Base-by-base conservation (phyloP, 106 monocot genomes). In the Ottelia alismoides region DNA sequence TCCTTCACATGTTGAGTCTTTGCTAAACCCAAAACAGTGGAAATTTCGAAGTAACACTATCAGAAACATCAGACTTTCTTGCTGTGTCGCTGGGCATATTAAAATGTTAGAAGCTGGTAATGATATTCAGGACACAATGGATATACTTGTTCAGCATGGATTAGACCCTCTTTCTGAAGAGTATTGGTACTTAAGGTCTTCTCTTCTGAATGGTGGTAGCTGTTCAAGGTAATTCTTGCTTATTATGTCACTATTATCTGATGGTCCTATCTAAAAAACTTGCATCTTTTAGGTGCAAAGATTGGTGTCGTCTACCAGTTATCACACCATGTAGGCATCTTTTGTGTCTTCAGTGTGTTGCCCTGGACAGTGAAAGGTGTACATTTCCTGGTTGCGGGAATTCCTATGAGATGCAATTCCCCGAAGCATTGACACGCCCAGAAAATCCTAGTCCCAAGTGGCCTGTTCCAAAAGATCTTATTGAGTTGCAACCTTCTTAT, bases 381-480 rank as follows among this genome's bases (percentile, higher is more conserved):
- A 90, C 85, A 32, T 66, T 70, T 64, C 85, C 89, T 68, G 90
- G 90, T 22, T 98, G 98, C 73, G 75, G 75, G 51, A 72, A 75
- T 25, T 58, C 11, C 45, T 98, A 98, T 71, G 85, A 90, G 53
- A 98, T 98, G 98, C 90, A 98, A 62, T 68, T 68, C 77, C 98
- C 98, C 58, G 98, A 98, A 76, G 65, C 35, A 69, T 70, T 82
- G 69, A 64, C 76, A 55, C 82, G 98, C n/a, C 85, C 85, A 67
- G 98, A 98, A 76, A 98, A 98, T 74, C 98, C 98, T 63, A 90
- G 85, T 67, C 98, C 98, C 1, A 98, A 98, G 55, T 98, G 98
- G 98, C 77, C 89, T 53, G 98, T 98, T 46, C 98, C 98, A 22
- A 98, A 98, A 62, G 98, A 98, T 65, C 90, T 98, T 60, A 98